phyloP scores from a whole-genome alignment of 75 land plant species.

The Cryptomeria japonica region DNA sequence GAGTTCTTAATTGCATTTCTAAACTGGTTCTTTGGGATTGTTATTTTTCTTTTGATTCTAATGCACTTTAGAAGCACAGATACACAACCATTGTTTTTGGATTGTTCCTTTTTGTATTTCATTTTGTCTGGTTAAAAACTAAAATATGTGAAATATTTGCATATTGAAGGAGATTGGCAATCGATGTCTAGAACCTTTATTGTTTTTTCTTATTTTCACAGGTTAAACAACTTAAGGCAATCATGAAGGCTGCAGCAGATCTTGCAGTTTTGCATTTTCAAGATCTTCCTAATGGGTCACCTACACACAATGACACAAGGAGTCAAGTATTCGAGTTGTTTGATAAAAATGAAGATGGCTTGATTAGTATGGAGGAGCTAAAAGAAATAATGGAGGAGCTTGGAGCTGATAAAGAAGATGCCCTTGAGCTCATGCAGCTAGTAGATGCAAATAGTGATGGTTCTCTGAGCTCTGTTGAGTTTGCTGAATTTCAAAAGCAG shows the following conservation, averaged over 20 bases:
- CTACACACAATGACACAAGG: slow-evolving; percentile 26
- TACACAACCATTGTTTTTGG: background rate
- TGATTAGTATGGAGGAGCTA: slow-evolving; percentile 92
- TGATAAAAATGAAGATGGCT: slow-evolving; percentile 97
- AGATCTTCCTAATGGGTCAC: slow-evolving; percentile 51
- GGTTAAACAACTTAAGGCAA: slow-evolving; percentile 83
- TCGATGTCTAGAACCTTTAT: slow-evolving; percentile 3
- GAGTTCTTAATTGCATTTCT: background rate
- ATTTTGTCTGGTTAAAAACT: background rate
- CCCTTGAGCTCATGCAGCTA: slow-evolving; percentile 83
- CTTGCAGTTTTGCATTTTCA: slow-evolving; percentile 77
- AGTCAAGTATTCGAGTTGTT: slow-evolving; percentile 71
- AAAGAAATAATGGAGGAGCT: slow-evolving; percentile 89
- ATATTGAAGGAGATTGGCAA: background rate
- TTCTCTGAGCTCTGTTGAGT: slow-evolving; percentile 87
- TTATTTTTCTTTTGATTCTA: background rate
- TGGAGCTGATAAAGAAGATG: slow-evolving; percentile 87
- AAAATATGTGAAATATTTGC: background rate
- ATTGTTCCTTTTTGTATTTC: background rate
- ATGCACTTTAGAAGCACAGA: slow-evolving; percentile 5
- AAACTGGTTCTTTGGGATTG: background rate
- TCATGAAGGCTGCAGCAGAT: slow-evolving; percentile 98
- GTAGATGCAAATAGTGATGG: slow-evolving; percentile 96
- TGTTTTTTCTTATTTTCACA: slow-evolving; percentile 22
- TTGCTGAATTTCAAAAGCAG: slow-evolving; percentile 77